These are phyloP conservation scores for Elaeis oleifera DNA, from an alignment of 202 grass and related monocot genomes.

Conservation along the genomic window DNA sequence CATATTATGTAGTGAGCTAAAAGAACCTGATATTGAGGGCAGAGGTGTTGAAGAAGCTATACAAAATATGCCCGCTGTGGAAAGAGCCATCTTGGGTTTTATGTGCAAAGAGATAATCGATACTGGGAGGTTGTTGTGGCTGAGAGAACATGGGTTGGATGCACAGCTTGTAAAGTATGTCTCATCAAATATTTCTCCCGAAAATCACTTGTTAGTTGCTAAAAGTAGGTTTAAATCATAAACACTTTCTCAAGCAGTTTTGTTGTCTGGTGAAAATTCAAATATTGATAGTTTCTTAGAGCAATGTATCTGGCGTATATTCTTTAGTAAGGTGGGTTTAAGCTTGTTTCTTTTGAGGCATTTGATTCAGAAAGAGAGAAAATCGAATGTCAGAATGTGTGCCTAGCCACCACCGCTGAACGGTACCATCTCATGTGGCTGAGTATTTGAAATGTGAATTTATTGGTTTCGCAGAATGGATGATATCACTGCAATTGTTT, in stretches of 20 bases:
- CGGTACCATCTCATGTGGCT: no score
- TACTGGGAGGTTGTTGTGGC: slow-evolving; percentile 41
- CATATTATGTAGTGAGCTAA: slow-evolving; percentile 12
- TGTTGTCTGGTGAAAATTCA: no score
- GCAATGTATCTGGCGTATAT: no score
- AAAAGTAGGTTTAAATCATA: slow-evolving; percentile 25
- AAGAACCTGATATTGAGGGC: slow-evolving; percentile 16
- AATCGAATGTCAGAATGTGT: no score
- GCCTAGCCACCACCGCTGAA: no score
- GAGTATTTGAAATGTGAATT: no score
- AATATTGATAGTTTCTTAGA: no score
- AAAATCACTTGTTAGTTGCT: slow-evolving; percentile 70
- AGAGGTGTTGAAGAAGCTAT: slow-evolving; percentile 42
- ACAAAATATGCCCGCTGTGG: slow-evolving; percentile 36
- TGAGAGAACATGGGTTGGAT: slow-evolving; percentile 43
- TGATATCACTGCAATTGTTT: no score
- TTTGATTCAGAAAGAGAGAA: no score
- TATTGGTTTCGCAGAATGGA: no score
- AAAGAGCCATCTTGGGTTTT: slow-evolving; percentile 51
- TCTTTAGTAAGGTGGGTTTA: no score
- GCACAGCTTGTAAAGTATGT: slow-evolving; percentile 70
- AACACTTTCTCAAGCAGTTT: background rate
- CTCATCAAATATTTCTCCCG: slow-evolving; percentile 58
- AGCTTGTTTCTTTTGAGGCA: no score
- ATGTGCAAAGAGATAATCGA: slow-evolving; percentile 93